Evolutionary conservation across 2,329 filamentous ascomycete species (phyloP).

Genomic region (Aspergillus ochraceoroseus): DNA sequence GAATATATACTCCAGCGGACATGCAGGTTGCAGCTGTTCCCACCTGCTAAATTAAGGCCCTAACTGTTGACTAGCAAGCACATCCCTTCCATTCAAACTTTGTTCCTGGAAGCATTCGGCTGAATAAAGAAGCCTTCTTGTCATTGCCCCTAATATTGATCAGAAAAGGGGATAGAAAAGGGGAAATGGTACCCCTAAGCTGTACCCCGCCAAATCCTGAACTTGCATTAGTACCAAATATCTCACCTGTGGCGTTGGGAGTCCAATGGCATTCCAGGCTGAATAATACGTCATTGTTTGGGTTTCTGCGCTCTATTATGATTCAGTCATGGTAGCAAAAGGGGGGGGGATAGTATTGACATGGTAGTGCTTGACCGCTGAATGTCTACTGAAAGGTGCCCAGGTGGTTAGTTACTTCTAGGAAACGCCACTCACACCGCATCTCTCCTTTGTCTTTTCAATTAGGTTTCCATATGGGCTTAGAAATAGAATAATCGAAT

Average conservation of each 20-base stretch:
- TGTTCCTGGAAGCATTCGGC: slow-evolving; percentile 6
- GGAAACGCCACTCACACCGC: slow-evolving; percentile 17
- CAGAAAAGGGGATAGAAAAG: background rate
- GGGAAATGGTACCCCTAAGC: slow-evolving; percentile 4
- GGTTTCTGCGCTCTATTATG: too few relatives aligned
- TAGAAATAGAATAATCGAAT: background rate
- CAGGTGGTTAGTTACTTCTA: too few relatives aligned
- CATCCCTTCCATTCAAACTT: slow-evolving; percentile 1
- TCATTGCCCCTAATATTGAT: slow-evolving; percentile 5
- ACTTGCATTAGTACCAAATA: slow-evolving; percentile 7
- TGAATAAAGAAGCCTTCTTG: background rate
- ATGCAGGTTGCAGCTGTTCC: slow-evolving; percentile 1
- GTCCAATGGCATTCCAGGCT: background rate
- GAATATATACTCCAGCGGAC: too few relatives aligned
- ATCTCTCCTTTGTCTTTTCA: slow-evolving; percentile 9
- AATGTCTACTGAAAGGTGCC: too few relatives aligned
- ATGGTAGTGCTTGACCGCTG: slow-evolving; percentile 11
- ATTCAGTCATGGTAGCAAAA: too few relatives aligned
- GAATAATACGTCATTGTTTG: background rate
- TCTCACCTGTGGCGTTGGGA: slow-evolving; percentile 1
- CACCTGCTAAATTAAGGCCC: slow-evolving; percentile 1
- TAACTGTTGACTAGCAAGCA: slow-evolving; percentile 8
- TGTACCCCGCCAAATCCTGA: slow-evolving; percentile 8
- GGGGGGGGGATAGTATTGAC: too few relatives aligned
- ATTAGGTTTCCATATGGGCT: background rate